Base-by-base conservation (phyloP, 495 filamentous ascomycete genomes). In the Aspergillus ellipticus region DNA sequence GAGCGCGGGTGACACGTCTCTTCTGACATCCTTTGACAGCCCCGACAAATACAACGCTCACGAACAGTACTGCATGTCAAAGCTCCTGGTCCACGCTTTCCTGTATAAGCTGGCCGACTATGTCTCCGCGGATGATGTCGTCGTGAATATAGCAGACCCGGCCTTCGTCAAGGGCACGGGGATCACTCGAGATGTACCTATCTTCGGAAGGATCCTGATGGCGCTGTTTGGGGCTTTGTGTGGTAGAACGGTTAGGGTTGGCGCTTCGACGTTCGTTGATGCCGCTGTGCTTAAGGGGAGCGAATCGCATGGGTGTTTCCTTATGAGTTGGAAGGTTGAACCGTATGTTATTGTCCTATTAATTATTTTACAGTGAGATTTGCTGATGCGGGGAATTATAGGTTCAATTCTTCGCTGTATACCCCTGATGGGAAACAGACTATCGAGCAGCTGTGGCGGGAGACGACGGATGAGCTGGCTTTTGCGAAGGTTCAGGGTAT, bases 121-220 rank as follows among this genome's bases (percentile, higher is more conserved):
- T 51, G 72, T 80, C 11, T 67, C 59, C 3, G 68, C 29, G 17
- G 63, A 77, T 29, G 76, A 80, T 24, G 73, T 79, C 0, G 63
- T 80, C 17, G 61, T 82, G 15, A 81, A 81, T 59, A 42, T 77
- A 1, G 75, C 73, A 0, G 72, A 79, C 29, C 77, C 77, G 0
- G 79, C 72, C n/a, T 68, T 67, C 45, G 65, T 63, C 10, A 73
- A 71, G 42, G 77, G 75, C 21, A 80, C 76, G 2, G 54, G 69
- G 5, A 59, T 82, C 4, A 52, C 54, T 10, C 69, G 71, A 16
- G 70, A 75, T 5, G 54, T 51, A 0, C 57, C 43, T 3, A 53
- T 59, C 13, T 42, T 61, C 0, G 24, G 68, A 15, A 59, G 49
- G 21, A 29, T 62, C 9, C 35, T 29, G 0, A 24, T 67, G 15